A percentile compares a stretch with the other conserved stretches of the same genome.
phyloP scores from a whole-genome alignment of 176 grass and related monocot species.

The Stipa capillata region DNA sequence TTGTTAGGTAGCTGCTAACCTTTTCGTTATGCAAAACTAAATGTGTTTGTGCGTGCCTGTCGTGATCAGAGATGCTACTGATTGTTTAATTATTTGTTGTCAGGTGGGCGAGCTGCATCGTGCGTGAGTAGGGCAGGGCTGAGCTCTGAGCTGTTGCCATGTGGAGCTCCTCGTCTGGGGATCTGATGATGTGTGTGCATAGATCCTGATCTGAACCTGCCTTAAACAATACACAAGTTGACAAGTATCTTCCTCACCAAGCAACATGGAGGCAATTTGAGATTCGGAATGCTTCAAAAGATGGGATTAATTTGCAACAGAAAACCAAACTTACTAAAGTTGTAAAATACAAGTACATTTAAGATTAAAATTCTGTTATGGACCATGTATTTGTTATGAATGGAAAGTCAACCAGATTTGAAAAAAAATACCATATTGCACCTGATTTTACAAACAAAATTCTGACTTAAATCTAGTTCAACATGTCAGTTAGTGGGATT shows the following conservation, averaged over 20 bases:
- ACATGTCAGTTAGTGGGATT: too few species aligned
- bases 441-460: too few species aligned
- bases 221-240: not conserved
- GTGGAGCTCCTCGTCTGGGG: slow-evolving; percentile 2
- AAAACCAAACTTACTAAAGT: not conserved
- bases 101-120: not conserved
- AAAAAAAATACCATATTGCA: too few species aligned
- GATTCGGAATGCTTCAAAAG: not conserved
- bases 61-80: not conserved
- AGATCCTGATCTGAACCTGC: slow-evolving; percentile 15
- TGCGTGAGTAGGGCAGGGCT: too few species aligned
- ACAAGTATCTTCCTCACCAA: slow-evolving; percentile 2
- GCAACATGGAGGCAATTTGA: not conserved
- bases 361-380: not conserved
- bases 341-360: not conserved
- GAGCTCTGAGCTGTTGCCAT: slow-evolving; percentile 37
- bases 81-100: slow-evolving; percentile 24
- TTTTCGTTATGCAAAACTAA: not conserved
- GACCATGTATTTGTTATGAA: not conserved
- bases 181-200: not conserved
- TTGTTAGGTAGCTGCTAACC: not conserved
- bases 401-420: too few species aligned
- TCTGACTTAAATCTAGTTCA: not conserved
- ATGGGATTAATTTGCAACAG: not conserved
- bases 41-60: not conserved